Evolutionary conservation across 495 filamentous ascomycete genomes (phyloP).

Genomic region (Chlorociboria aeruginascens): DNA sequence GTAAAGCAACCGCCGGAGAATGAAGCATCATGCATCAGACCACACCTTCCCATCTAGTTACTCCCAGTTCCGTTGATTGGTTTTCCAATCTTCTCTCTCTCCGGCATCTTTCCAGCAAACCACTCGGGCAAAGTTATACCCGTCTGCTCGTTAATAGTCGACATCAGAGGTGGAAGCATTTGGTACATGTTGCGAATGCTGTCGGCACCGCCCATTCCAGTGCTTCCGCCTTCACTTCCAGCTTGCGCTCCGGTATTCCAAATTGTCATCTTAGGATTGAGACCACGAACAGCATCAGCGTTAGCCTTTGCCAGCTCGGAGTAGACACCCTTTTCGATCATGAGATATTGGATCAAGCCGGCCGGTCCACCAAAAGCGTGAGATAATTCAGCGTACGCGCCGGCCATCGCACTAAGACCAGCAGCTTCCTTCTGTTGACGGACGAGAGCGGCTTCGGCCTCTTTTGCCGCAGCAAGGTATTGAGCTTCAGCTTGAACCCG

Average conservation of each 20-base stretch:
- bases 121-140: conserved; percentile 64
- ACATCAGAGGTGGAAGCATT: conserved; percentile 63
- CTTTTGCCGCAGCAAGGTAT: conserved; percentile 33
- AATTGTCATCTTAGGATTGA: conserved; percentile 77
- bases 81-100: conserved; percentile 13
- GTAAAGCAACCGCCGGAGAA: background rate
- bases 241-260: conserved; percentile 61
- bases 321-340: conserved; percentile 59
- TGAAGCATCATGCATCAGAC: no score
- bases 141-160: conserved; percentile 75
- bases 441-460: conserved; percentile 51
- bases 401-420: conserved; percentile 61
- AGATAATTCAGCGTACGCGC: conserved; percentile 57
- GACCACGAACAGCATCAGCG: conserved; percentile 57
- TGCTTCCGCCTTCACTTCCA: conserved; percentile 22
- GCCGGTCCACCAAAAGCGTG: conserved; percentile 63
- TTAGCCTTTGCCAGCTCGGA: conserved; percentile 55
- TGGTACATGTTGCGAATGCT: conserved; percentile 47
- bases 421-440: conserved; percentile 59
- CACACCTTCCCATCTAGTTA: no score
- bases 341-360: conserved; percentile 64
- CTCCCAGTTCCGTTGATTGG: conserved; percentile 1
- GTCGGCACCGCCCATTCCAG: conserved; percentile 18
- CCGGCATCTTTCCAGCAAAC: conserved; percentile 27
- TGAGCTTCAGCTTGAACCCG: conserved; percentile 23